phyloP scores from a whole-genome alignment of 257 asterid genomes.

The Lycium barbarum region DNA sequence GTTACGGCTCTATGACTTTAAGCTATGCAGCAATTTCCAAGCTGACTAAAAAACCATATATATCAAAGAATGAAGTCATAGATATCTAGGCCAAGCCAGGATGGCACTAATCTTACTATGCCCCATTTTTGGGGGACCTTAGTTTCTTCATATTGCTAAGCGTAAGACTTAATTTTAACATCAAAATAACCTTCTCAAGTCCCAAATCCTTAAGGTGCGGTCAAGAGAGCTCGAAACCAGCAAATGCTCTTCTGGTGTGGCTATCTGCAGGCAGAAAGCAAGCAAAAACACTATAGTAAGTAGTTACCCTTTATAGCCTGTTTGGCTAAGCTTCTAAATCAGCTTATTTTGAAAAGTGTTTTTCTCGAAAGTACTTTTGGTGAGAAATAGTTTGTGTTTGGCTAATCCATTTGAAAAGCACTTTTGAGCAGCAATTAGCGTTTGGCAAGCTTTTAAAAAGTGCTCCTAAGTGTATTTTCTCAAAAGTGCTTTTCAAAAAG shows the following conservation, averaged over 20 bases:
- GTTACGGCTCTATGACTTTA: background rate
- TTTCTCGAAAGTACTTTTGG: no score
- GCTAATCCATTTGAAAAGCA: no score
- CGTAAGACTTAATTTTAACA: background rate
- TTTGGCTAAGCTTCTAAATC: no score
- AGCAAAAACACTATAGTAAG: constrained; percentile 22
- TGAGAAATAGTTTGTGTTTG: no score
- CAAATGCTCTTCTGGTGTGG: constrained; percentile 74
- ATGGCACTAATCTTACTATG: background rate
- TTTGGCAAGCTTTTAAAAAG: no score
- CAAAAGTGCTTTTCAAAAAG: no score
- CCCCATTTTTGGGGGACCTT: background rate
- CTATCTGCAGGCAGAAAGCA: constrained; percentile 66
- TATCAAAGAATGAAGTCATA: background rate
- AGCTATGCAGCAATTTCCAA: constrained; percentile 6
- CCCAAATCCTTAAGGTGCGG: constrained; percentile 87
- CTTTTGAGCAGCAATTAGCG: no score
- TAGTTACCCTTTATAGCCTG: background rate
- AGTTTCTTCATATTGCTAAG: background rate
- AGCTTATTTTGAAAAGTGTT: no score
- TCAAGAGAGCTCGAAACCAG: constrained; percentile 96
- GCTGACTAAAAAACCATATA: background rate
- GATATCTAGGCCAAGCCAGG: background rate
- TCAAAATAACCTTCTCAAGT: constrained; percentile 78
- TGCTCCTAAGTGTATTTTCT: no score